These are phyloP conservation scores for Diphasiastrum complanatum DNA, from an alignment of 83 land plant genomes.

Conservation along the genomic window DNA sequence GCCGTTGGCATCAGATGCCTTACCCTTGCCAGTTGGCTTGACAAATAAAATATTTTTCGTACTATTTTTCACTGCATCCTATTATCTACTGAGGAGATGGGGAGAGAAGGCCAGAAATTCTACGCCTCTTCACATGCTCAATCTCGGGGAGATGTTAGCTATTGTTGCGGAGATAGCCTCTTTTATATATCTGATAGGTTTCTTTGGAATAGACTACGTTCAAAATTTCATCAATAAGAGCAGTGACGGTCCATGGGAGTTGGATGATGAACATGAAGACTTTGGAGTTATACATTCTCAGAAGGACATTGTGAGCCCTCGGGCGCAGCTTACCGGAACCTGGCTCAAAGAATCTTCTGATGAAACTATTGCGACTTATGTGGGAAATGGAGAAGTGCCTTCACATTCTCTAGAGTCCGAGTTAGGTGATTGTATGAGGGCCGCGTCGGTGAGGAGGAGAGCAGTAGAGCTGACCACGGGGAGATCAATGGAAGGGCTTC, in stretches of 20 bases:
- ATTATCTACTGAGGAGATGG: slow-evolving; percentile 63
- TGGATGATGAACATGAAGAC: slow-evolving; percentile 10
- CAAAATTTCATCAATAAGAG: slow-evolving; percentile 38
- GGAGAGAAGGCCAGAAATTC: slow-evolving; percentile 64
- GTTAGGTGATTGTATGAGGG: slow-evolving; percentile 60
- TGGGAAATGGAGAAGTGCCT: slow-evolving; percentile 42
- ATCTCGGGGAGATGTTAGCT: slow-evolving; percentile 49
- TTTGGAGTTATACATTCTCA: background rate
- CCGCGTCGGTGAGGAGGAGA: slow-evolving; percentile 51
- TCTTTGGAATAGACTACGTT: slow-evolving; percentile 66
- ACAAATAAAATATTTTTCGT: slow-evolving; percentile 57
- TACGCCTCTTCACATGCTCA: slow-evolving; percentile 53
- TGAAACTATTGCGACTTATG: slow-evolving; percentile 51
- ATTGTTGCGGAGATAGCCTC: slow-evolving; percentile 53
- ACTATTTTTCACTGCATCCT: slow-evolving; percentile 50
- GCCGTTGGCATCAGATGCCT: slow-evolving; percentile 55
- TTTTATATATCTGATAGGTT: slow-evolving; percentile 58
- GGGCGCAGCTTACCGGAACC: slow-evolving; percentile 21
- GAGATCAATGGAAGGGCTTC: slow-evolving; percentile 58
- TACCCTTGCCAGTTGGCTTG: slow-evolving; percentile 52
- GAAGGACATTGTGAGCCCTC: background rate
- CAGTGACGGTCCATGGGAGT: slow-evolving; percentile 20
- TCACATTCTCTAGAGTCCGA: slow-evolving; percentile 60
- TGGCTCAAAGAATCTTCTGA: slow-evolving; percentile 23
- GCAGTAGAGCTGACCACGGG: slow-evolving; percentile 57